These are phyloP conservation scores for Phytopythium boreale DNA, from an alignment of 352 stramenopile species.

Conservation along the genomic window DNA sequence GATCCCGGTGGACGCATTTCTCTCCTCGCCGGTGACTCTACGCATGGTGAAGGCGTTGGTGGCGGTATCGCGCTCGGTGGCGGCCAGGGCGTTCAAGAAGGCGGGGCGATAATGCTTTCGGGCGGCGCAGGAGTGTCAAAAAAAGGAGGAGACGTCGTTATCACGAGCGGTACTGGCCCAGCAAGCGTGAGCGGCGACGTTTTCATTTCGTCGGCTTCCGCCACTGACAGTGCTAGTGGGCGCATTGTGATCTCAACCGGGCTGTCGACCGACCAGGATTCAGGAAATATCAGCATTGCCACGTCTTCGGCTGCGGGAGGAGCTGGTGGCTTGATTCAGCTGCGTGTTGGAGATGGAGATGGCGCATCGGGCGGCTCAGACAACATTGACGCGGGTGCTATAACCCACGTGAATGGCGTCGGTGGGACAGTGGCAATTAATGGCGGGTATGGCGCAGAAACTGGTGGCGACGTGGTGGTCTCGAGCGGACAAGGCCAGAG, in stretches of 20 bases:
- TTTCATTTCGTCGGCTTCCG: neutral
- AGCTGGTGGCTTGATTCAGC: conserved; percentile 6
- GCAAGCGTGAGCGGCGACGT: neutral
- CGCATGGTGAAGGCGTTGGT: neutral
- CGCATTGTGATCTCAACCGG: neutral
- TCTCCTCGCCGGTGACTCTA: neutral
- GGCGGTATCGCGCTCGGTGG: neutral
- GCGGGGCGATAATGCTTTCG: neutral
- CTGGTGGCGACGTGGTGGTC: conserved; percentile 31
- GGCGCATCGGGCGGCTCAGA: neutral
- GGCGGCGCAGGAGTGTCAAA: neutral
- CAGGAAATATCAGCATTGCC: conserved; percentile 8
- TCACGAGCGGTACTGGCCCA: neutral
- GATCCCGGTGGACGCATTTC: neutral
- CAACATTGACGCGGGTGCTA: conserved; percentile 6
- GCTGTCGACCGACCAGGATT: conserved; percentile 4
- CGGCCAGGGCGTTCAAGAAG: neutral
- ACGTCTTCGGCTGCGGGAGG: conserved; percentile 1
- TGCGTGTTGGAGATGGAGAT: conserved; percentile 9
- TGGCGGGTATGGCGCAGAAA: conserved; percentile 11
- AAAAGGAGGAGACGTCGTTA: neutral
- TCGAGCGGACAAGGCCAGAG: conserved; percentile 4
- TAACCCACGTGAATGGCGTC: neutral
- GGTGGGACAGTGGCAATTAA: conserved; percentile 5
- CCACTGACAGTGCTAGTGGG: neutral